Evolutionary conservation across 805 yeast genomes (phyloP), one percentile per base, ranked within the genome.

Genomic region (Cyberlindnera mrakii): DNA sequence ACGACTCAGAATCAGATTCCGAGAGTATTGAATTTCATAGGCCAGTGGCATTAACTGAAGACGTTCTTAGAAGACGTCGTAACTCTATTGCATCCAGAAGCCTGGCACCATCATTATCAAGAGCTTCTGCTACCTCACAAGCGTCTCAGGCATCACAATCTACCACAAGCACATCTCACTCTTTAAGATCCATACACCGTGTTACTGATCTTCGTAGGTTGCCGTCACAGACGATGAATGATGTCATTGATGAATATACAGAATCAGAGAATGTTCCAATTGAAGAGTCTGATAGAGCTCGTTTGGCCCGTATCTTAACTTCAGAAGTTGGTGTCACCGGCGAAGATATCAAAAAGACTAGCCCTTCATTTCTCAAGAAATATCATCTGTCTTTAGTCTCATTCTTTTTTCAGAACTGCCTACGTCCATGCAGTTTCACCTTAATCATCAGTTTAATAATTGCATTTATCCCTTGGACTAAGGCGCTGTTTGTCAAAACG

Each of bases 391-490:
- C 62, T 3, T 65, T 64, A 64, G 42, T 68, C 3, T 58, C 58
- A 3, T 70, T 63, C 52, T 44, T 70, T 16, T 27, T 64, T 6
- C 66, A 75, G 41, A 85, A 82, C 59, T 77, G 82, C 44, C 52
- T 67, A 25, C 71, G 90, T 30, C 95, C 96, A 0, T 84, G 81
- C 14, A 83, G 96, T 0, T 48, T 85, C 4, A 70, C 90, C 0
- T 71, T 88, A 14, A 67, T 90, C 6, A 40, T 81, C 0, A 72
- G 91, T 1, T 64, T 91, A 19, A 67, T 74, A 1, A 68, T 87
- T 19, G 75, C 91, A 5, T 80, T 91, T 84, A 72, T 91, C 14
- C 96, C 97, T 1, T 91, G 96, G 75, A 66, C 84, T 3, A 78
- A 82, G 49, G 82, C 88, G 0, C 67, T 84, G 16, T 87, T 87